A percentile compares a stretch with the other conserved stretches of the same genome.
phyloP scores from a whole-genome alignment of 2,329 filamentous ascomycete species.

The Biscogniauxia mediterranea region DNA sequence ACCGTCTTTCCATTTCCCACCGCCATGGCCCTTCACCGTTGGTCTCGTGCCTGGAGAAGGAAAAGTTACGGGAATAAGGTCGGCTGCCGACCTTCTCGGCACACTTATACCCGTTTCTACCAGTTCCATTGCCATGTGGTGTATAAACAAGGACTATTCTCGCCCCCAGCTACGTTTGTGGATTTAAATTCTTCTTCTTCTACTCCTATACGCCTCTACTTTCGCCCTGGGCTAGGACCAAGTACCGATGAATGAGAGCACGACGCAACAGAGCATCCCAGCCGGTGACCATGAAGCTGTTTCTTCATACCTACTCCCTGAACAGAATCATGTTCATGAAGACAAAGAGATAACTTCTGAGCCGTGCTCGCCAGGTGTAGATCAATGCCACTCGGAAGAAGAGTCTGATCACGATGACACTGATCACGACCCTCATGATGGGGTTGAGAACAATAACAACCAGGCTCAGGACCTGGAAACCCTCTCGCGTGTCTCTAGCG shows the following conservation, averaged over 20 bases:
- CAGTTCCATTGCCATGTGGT: not conserved
- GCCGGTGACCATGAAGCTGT: slow-evolving; percentile 4
- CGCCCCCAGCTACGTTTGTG: slow-evolving; percentile 5
- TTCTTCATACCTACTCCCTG: not conserved
- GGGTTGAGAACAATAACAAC: slow-evolving; percentile 10
- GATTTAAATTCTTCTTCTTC: not conserved
- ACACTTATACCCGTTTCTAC: not conserved
- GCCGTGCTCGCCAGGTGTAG: not conserved
- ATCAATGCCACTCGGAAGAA: slow-evolving; percentile 9
- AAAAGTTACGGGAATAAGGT: not conserved
- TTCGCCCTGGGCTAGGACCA: slow-evolving; percentile 4
- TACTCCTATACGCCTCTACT: slow-evolving; percentile 1
- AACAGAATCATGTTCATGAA: slow-evolving; percentile 5
- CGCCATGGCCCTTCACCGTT: not conserved
- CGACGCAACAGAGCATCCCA: slow-evolving; percentile 8
- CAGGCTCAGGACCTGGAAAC: slow-evolving; percentile 31
- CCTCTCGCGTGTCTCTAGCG: slow-evolving; percentile 36
- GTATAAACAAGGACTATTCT: not conserved
- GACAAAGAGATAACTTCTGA: slow-evolving; percentile 12
- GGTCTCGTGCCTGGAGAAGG: not conserved
- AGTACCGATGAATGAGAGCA: slow-evolving; percentile 18
- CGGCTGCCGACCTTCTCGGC: not conserved
- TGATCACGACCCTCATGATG: slow-evolving; percentile 11
- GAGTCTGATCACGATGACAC: slow-evolving; percentile 14
- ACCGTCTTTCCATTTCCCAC: not conserved